Conservation (phyloP, 257 asterid genomes). For the Plantago elongata region DNA sequence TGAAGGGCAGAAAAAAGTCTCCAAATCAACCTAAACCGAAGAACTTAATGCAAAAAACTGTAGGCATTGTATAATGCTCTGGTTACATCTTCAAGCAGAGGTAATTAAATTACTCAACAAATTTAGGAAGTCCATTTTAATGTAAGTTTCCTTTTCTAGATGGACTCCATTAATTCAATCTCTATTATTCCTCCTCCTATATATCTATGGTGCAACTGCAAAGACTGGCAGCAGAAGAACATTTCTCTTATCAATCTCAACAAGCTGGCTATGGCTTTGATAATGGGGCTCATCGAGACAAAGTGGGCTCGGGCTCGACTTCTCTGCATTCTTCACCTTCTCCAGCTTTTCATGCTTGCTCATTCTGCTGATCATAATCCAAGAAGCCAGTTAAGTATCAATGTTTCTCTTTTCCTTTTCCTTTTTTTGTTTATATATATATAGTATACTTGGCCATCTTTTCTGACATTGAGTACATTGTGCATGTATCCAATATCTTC, state of each 20-base stretch:
- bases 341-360: conserved; percentile 31
- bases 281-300: conserved; percentile 28
- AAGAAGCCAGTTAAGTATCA: conserved; percentile 37
- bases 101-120: background rate
- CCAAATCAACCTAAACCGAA: background rate
- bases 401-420: background rate
- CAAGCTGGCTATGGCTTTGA: conserved; percentile 3
- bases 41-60: background rate
- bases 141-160: background rate
- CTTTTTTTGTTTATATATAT: background rate
- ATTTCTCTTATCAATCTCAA: background rate
- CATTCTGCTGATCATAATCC: conserved; percentile 25
- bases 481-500: background rate
- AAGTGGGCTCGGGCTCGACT: conserved; percentile 25
- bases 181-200: background rate
- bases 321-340: conserved; percentile 33
- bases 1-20: background rate
- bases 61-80: background rate
- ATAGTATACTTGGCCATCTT: too few relatives aligned
- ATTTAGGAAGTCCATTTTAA: background rate
- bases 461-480: too few relatives aligned
- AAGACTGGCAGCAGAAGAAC: background rate
- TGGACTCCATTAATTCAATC: background rate
- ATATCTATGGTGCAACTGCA: background rate
- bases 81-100: background rate